Evolutionary conservation across 306 rosid species (phyloP).

Genomic region (Canavalia ensiformis): DNA sequence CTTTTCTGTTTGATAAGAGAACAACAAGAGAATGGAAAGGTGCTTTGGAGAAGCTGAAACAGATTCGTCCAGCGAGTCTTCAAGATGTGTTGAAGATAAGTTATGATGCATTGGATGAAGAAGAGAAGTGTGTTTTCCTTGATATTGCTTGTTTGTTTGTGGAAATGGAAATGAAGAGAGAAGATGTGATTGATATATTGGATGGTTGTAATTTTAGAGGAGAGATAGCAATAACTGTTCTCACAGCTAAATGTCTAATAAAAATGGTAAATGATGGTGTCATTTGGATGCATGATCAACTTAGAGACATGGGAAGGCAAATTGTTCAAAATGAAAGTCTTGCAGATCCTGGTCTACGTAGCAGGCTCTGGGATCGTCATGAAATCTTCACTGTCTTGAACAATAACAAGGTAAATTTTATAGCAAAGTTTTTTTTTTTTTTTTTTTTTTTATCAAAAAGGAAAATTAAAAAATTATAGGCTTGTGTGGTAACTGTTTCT

Average conservation of each 20-base stretch:
- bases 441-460: too few relatives aligned
- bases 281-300: conserved; percentile 72
- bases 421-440: background rate
- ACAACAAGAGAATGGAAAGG: conserved; percentile 55
- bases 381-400: conserved; percentile 58
- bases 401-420: conserved; percentile 51
- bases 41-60: conserved; percentile 52
- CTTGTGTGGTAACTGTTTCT: too few relatives aligned
- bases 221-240: conserved; percentile 53
- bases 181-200: conserved; percentile 53
- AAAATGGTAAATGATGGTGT: conserved; percentile 44
- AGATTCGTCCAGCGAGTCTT: conserved; percentile 48
- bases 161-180: conserved; percentile 54
- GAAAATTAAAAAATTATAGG: too few relatives aligned
- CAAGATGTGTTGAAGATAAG: conserved; percentile 66
- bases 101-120: conserved; percentile 58
- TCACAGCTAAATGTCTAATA: conserved; percentile 59
- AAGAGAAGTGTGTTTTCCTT: conserved; percentile 60
- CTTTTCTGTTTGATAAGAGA: conserved; percentile 55
- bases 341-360: conserved; percentile 48
- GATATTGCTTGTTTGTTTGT: conserved; percentile 69
- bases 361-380: conserved; percentile 66
- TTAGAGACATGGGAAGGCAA: conserved; percentile 77
- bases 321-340: conserved; percentile 48
- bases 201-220: conserved; percentile 59